Conservation (phyloP, 345 rosid species). For the Gossypium longicalyx region DNA sequence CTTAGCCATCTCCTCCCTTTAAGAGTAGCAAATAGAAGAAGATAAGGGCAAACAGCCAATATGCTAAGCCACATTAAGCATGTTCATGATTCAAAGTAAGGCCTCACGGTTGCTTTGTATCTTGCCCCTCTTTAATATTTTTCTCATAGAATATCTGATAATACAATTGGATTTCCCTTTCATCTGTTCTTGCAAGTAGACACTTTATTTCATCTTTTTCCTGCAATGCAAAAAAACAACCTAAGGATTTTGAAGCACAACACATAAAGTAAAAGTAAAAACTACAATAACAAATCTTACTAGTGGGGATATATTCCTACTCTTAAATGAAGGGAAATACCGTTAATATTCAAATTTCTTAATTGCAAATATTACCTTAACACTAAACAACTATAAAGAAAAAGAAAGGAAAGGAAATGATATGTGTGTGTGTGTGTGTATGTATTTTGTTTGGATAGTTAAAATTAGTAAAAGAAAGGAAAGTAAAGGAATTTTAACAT, state of each 20-base stretch:
- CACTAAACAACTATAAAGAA: too few species aligned
- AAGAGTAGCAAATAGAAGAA: constrained; percentile 23
- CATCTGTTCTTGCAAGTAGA: constrained; percentile 49
- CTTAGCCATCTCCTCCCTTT: constrained; percentile 94
- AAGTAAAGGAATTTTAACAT: too few species aligned
- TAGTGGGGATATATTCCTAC: background rate
- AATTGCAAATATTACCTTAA: background rate
- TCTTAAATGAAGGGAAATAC: background rate
- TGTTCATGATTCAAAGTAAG: constrained; percentile 7
- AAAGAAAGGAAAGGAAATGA: too few species aligned
- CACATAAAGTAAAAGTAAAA: background rate
- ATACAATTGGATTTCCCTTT: constrained; percentile 59
- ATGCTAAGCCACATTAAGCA: constrained; percentile 15
- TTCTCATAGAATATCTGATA: constrained; percentile 61
- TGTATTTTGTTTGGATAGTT: too few species aligned
- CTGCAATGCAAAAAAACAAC: constrained; percentile 34
- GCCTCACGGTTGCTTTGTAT: constrained; percentile 72
- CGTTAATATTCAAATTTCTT: background rate
- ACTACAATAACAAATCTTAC: background rate
- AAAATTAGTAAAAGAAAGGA: too few species aligned
- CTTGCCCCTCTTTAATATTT: constrained; percentile 52
- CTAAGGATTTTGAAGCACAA: background rate
- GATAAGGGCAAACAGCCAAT: constrained; percentile 15
- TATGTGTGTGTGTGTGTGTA: too few species aligned
- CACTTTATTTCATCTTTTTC: constrained; percentile 46